A percentile compares a stretch with the other conserved stretches of the same genome.
phyloP scores from a whole-genome alignment of 805 yeast species.

The Metschnikowia continentalis region DNA sequence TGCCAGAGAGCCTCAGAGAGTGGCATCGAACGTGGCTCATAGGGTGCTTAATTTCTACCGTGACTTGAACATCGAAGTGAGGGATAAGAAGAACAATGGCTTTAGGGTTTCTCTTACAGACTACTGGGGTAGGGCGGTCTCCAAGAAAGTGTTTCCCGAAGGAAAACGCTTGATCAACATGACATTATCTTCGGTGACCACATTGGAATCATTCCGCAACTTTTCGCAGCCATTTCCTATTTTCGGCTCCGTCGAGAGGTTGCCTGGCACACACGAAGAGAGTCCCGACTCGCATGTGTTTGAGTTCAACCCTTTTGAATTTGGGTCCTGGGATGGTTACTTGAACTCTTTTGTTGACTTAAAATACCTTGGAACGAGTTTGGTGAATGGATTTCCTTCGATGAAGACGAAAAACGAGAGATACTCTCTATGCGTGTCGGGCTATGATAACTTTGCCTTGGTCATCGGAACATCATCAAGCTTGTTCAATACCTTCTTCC shows the following conservation, averaged over 20 bases:
- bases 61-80: constrained; percentile 50
- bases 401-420: constrained; percentile 19
- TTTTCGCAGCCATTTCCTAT: constrained; percentile 49
- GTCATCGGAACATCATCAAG: constrained; percentile 64
- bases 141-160: constrained; percentile 42
- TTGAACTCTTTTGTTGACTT: constrained; percentile 46
- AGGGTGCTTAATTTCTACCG: constrained; percentile 42
- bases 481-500: constrained; percentile 47
- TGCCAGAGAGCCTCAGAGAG: constrained; percentile 8
- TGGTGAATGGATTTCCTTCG: constrained; percentile 41
- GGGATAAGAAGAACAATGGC: constrained; percentile 49
- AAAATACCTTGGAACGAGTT: constrained; percentile 49
- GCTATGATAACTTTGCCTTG: constrained; percentile 57
- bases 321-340: constrained; percentile 61
- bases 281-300: constrained; percentile 42
- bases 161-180: constrained; percentile 30
- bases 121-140: constrained; percentile 64
- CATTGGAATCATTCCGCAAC: constrained; percentile 31
- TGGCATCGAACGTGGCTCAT: constrained; percentile 10
- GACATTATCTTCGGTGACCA: constrained; percentile 35
- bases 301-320: constrained; percentile 63
- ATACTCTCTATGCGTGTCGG: constrained; percentile 41
- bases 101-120: constrained; percentile 59
- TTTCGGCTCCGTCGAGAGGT: constrained; percentile 38
- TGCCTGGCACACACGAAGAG: constrained; percentile 28